phyloP scores from a whole-genome alignment of 2,329 filamentous ascomycete genomes.

The Aaosphaeria pasadenensis region DNA sequence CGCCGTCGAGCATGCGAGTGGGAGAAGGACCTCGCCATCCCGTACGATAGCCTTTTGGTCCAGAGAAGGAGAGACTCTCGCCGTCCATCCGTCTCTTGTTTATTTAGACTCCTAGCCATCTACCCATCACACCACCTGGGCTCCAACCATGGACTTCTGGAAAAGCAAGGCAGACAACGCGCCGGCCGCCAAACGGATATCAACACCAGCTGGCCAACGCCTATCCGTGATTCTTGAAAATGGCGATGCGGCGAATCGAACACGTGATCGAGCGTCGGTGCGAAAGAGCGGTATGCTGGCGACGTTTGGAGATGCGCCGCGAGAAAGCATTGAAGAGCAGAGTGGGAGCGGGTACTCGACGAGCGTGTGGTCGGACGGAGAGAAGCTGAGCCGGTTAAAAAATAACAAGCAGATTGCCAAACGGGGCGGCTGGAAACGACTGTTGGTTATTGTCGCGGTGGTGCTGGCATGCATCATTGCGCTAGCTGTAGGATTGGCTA shows the following conservation, averaged over 20 bases:
- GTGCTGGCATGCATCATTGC: slow-evolving; percentile 35
- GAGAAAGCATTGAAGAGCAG: slow-evolving; percentile 25
- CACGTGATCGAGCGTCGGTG: slow-evolving; percentile 15
- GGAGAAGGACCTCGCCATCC: not conserved
- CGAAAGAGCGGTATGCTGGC: slow-evolving; percentile 20
- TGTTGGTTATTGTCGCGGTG: slow-evolving; percentile 33
- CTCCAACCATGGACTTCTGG: slow-evolving; percentile 1
- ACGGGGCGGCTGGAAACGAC: slow-evolving; percentile 39
- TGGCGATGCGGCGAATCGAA: slow-evolving; percentile 9
- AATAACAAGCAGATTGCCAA: slow-evolving; percentile 23
- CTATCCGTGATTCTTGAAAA: slow-evolving; percentile 42
- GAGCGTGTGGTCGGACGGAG: slow-evolving; percentile 36
- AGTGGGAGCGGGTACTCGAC: slow-evolving; percentile 28
- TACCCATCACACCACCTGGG: not conserved
- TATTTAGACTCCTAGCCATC: not conserved
- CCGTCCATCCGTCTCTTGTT: not conserved
- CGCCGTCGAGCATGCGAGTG: not conserved
- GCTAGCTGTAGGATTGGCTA: slow-evolving; percentile 36
- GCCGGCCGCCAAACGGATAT: slow-evolving; percentile 39
- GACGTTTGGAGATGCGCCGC: slow-evolving; percentile 24
- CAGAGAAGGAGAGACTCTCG: not conserved
- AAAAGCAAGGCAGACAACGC: slow-evolving; percentile 9
- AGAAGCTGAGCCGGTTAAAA: slow-evolving; percentile 27
- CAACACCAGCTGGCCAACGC: slow-evolving; percentile 41
- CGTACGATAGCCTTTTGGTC: not conserved